Conservation (phyloP, 2,329 filamentous ascomycete genomes). For the Aulographum hederae region DNA sequence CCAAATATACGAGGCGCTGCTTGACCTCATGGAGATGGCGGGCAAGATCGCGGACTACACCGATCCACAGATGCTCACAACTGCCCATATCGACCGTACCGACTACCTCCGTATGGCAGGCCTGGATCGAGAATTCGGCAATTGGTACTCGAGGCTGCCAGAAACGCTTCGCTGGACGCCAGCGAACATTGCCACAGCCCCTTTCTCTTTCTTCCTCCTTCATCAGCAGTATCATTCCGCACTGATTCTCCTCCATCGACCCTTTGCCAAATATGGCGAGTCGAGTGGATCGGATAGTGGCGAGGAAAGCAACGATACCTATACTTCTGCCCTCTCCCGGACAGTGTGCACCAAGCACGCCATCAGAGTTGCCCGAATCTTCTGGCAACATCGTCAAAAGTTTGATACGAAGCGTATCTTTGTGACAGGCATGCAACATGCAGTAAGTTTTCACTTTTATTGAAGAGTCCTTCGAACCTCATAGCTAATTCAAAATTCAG, state of each 20-base stretch:
- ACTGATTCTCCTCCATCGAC: constrained; percentile 33
- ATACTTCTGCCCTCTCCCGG: constrained; percentile 28
- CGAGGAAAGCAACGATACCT: constrained; percentile 19
- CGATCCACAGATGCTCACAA: constrained; percentile 14
- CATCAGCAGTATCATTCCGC: constrained; percentile 38
- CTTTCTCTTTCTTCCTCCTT: constrained; percentile 30
- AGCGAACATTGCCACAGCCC: constrained; percentile 16
- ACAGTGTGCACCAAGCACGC: constrained; percentile 7
- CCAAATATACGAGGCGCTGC: constrained; percentile 31
- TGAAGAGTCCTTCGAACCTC: not conserved
- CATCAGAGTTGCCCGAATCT: constrained; percentile 6
- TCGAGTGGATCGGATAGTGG: constrained; percentile 15
- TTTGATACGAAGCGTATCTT: constrained; percentile 6
- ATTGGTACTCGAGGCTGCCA: constrained; percentile 34
- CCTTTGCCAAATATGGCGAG: constrained; percentile 33
- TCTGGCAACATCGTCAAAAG: constrained; percentile 4
- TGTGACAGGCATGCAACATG: constrained; percentile 18
- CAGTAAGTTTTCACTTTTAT: constrained; percentile 11
- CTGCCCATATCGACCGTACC: constrained; percentile 22
- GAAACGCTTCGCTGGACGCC: constrained; percentile 21
- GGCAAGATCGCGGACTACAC: constrained; percentile 31
- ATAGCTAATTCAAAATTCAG: constrained; percentile 7
- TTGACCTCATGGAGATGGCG: constrained; percentile 37
- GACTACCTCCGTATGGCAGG: constrained; percentile 32
- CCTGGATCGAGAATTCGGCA: constrained; percentile 34